Evolutionary conservation across 2,329 filamentous ascomycete species (phyloP).

Genomic region (Fusarium penzigii): DNA sequence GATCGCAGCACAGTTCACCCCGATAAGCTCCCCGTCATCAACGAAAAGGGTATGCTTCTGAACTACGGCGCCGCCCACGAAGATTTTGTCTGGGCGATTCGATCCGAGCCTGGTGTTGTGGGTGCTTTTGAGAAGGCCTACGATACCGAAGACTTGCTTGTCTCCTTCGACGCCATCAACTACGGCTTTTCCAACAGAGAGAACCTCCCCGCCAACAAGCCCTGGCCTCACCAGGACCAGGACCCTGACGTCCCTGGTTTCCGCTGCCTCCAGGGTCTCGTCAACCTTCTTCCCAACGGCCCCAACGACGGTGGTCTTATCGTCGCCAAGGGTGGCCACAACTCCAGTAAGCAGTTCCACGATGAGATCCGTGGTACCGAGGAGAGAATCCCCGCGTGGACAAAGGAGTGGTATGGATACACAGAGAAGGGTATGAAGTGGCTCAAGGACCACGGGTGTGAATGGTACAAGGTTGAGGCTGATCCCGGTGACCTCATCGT

Average conservation of each 20-base stretch:
- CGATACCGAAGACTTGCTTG: conserved; percentile 46
- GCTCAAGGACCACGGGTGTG: conserved; percentile 33
- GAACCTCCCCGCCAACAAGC: conserved; percentile 28
- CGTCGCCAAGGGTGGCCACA: conserved; percentile 28
- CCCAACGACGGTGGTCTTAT: conserved; percentile 38
- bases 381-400: conserved; percentile 41
- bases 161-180: conserved; percentile 43
- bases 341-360: conserved; percentile 35
- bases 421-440: conserved; percentile 40
- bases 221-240: conserved; percentile 26
- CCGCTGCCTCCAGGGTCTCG: conserved; percentile 52
- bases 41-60: conserved; percentile 48
- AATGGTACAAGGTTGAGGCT: conserved; percentile 41
- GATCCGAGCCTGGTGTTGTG: conserved; percentile 47
- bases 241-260: conserved; percentile 40
- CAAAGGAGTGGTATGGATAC: conserved; percentile 33
- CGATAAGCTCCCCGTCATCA: conserved; percentile 26
- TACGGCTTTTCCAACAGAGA: conserved; percentile 44
- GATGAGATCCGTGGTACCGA: conserved; percentile 34
- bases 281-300: conserved; percentile 42
- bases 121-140: conserved; percentile 47
- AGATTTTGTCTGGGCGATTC: conserved; percentile 48
- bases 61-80: conserved; percentile 50
- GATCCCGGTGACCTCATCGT: conserved; percentile 46
- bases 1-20: conserved; percentile 19